Evolutionary conservation across 306 rosid genomes (phyloP), one percentile per base, ranked within the genome.

Genomic region (Lathyrus tuberosus): DNA sequence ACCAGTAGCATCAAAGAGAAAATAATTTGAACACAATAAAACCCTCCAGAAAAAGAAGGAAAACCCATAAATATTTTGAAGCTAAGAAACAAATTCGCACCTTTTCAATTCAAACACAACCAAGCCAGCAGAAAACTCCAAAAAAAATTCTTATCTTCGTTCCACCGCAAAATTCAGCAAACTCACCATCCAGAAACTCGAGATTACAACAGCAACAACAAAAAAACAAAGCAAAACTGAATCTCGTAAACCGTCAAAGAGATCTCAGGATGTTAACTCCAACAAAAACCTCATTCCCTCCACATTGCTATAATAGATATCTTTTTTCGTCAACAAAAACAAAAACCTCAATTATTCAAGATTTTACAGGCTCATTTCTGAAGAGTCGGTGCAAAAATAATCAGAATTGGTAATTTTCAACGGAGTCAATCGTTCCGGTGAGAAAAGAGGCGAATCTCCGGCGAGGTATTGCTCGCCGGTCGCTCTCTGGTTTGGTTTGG

Each of bases 391-490:
- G 3, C 10, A 28, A 24, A 13, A 28, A 16, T 0, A 74, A 44
- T 17, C 10, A 3, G 9, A 78, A 72, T 69, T 65, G 3, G 3
- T 35, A 2, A 35, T 7, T 35, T 35, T 7, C 40, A 35, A 35
- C 10, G 40, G 10, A 35, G 40, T 35, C 10, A 35, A 35, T 35
- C 10, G 42, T 65, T 24, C 69, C 49, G 73, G 70, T 22, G 2
- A 40, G 17, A 2, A 20, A 5, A 35, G 78, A 77, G 70, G 72
- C 72, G 63, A 57, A 73, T 65, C 79, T 66, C 84, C 89, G 85
- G 88, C 89, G 84, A 86, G 85, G 65, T 62, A 40, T 33, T 43
- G 35, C 82, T 81, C 92, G 96, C 90, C 89, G 85, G 89, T 82
- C 72, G 72, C 80, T 31, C 80, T 70, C 68, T 63, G 61, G 71